Base-by-base conservation (phyloP, 2,329 filamentous ascomycete genomes). In the Phialophora macrospora region DNA sequence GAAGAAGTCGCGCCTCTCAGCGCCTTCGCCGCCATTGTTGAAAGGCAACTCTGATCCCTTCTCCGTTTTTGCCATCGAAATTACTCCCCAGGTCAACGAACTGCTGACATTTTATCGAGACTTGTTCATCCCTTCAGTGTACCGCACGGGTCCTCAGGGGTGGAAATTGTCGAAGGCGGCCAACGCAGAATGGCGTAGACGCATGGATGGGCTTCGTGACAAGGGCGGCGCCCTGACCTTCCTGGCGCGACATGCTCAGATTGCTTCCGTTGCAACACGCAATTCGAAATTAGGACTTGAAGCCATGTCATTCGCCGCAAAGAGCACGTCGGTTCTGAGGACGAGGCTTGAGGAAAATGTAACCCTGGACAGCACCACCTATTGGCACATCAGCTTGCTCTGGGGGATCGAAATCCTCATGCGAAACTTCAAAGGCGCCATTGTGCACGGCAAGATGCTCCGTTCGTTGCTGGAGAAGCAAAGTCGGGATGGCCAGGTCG, bases 31-130 rank as follows among this genome's bases (percentile, higher is more conserved):
- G 22, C 6, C 46, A 26, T 11, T 30, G 3, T 28, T 44, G 34
- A 60, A 49, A 12, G 52, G 52, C 52, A 55, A 30, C 52, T 55
- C 52, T 9, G 52, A 55, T 32, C 52, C 52, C 8, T 55, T 55
- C 52, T 17, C 26, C 26, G 30, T n/a, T 9, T 55, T 26, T 34
- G 14, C 52, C 17, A 20, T 55, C 26, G 30, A 55, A 22, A 30
- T 55, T 9, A 55, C 52, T n/a, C 52, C 52, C 17, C 52, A 55
- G 14, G 30, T 55, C 52, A 55, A 55, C 26, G 26, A 55, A 30
- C 24, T 34, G 30, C 52, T 55, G 17, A 55, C 52, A 4, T 55
- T 55, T 20, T 30, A 30, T n/a, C 24, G 52, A n/a, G 52, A 55
- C 26, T n/a, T 34, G 26, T 28, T 55, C 52, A 30, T 55, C n/a